Conservation (phyloP, 2,329 filamentous ascomycete genomes). For the Microthyrium microscopicum region DNA sequence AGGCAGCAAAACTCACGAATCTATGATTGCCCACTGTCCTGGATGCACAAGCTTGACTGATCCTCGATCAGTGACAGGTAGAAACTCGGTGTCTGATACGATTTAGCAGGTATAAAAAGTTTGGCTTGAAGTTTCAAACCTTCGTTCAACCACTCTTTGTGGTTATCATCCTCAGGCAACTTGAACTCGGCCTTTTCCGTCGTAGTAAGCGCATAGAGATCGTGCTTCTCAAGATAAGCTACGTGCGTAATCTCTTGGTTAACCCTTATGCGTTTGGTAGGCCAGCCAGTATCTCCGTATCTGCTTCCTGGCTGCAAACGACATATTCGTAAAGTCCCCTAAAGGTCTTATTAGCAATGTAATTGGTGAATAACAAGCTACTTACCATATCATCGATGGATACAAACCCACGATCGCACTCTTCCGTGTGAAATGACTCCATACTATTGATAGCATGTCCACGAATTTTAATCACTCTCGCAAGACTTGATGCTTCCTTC, state of each 20-base stretch:
- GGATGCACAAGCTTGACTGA: conserved; percentile 66
- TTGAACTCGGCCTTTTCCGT: conserved; percentile 55
- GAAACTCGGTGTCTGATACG: conserved; percentile 31
- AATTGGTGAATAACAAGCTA: conserved; percentile 5
- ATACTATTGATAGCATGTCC: conserved; percentile 53
- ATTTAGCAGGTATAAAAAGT: conserved; percentile 5
- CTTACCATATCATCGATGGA: conserved; percentile 49
- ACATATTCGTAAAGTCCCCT: conserved; percentile 52
- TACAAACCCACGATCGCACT: conserved; percentile 67
- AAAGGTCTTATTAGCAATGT: conserved; percentile 10
- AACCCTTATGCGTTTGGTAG: conserved; percentile 54
- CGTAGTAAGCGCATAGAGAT: conserved; percentile 62
- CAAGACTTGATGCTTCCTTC: conserved; percentile 61
- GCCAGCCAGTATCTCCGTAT: conserved; percentile 60
- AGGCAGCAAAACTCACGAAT: conserved; percentile 29
- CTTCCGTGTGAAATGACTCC: conserved; percentile 58
- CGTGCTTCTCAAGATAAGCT: conserved; percentile 58
- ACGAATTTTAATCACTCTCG: conserved; percentile 57
- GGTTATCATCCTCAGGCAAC: conserved; percentile 71
- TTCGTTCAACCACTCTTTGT: conserved; percentile 65
- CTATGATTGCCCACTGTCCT: conserved; percentile 60
- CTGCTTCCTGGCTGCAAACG: conserved; percentile 51
- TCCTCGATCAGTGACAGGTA: conserved; percentile 55
- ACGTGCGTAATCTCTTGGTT: conserved; percentile 55
- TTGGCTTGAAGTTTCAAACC: conserved; percentile 23